Percentiles rank a stretch among this genome's conserved stretches.
phyloP scores from a whole-genome alignment of 129 eudicot genomes.

The Escallonia rubra region DNA sequence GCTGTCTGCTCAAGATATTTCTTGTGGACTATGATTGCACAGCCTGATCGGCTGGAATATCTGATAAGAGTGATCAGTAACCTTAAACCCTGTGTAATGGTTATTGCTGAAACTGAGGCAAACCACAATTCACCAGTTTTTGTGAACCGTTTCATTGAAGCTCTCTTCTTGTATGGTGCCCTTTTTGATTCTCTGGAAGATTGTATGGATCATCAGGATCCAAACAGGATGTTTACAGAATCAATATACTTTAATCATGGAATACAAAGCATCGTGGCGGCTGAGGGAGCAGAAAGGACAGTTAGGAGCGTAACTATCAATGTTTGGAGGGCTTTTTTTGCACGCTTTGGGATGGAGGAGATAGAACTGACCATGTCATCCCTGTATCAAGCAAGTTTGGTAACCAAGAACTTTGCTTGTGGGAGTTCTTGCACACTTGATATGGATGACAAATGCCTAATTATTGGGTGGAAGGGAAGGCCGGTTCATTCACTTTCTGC shows the following conservation, averaged over 20 bases:
- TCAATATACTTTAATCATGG: conserved; percentile 13
- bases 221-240: conserved; percentile 23
- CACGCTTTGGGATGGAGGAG: conserved; percentile 38
- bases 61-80: conserved; percentile 33
- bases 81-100: conserved; percentile 35
- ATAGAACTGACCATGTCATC: conserved; percentile 23
- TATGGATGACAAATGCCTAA: conserved; percentile 20
- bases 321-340: conserved; percentile 47
- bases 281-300: conserved; percentile 49
- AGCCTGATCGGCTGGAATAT: conserved; percentile 31
- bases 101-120: conserved; percentile 45
- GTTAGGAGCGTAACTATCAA: conserved; percentile 29
- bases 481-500: conserved; percentile 43
- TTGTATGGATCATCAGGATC: conserved; percentile 29
- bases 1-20: conserved; percentile 27
- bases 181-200: conserved; percentile 33
- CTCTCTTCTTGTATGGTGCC: conserved; percentile 48
- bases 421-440: conserved; percentile 29
- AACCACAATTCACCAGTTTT: conserved; percentile 36
- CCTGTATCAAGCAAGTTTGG: conserved; percentile 27
- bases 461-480: conserved; percentile 41
- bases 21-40: conserved; percentile 20
- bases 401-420: conserved; percentile 24
- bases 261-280: conserved; percentile 39
- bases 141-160: conserved; percentile 42